Evolutionary conservation across 225 moss, liverwort and hornwort genomes (phyloP), one percentile per base, ranked within the genome.

Genomic region (Bryoerythrophyllum caledonicum): DNA sequence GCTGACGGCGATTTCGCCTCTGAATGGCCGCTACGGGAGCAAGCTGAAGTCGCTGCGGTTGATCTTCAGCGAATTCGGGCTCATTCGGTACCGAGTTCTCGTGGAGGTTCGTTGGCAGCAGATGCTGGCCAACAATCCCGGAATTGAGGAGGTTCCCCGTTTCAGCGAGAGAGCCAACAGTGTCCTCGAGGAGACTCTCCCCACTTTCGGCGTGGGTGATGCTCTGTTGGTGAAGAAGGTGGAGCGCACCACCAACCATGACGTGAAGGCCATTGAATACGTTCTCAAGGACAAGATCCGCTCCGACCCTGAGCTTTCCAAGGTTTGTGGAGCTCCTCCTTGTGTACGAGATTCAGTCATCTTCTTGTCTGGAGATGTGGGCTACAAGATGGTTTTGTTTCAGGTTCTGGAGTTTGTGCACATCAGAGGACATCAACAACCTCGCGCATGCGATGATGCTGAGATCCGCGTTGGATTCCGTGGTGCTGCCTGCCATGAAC

Each of bases 241-340:
- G 57, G 93, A 96, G 81, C 80, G 85, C 23, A 85, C 85, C 44
- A 93, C 96, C 60, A 96, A 93, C 67, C 93, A 96, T 57, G 89
- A 96, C 67, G 96, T 96, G 65, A 93, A 96, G 76, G 91, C 91
- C 23, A 84, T 96, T 62, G 96, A 96, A 80, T 96, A 96, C 60
- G 90, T 91, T 41, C 87, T 92, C 1, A 92, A 96, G 83, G 90
- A 93, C 67, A 90, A 80, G 75, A 74, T 90, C 23, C 79, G 80
- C 10, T 82, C 62, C 14, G 79, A 96, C 40, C 56, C 83, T 52
- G 93, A 93, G 71, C 87, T 96, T 59, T 78, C 86, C 23, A 85
- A 93, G 93, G 93, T 96, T 83, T 25, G 78, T 70, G 43, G 16
- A 46, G 28, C n/a, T 53, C 52, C 52, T 46, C 46, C 46, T 46